These are phyloP conservation scores for Dothistroma pini DNA, from an alignment of 2,329 filamentous ascomycete genomes.

Conservation along the genomic window DNA sequence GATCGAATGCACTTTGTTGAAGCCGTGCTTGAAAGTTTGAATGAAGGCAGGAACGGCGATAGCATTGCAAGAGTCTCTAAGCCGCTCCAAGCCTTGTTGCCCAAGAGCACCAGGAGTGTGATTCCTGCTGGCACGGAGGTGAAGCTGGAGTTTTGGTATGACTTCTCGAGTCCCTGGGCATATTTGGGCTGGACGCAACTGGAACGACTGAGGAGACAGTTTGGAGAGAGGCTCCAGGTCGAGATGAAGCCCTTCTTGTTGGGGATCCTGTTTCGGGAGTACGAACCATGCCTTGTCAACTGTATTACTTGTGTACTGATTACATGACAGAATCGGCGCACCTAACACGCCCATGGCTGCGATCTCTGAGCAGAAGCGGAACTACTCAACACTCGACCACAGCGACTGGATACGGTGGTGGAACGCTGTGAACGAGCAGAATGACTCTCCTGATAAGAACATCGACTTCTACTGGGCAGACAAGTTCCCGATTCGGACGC, in stretches of 20 bases:
- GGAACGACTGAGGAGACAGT: constrained; percentile 14
- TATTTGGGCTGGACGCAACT: constrained; percentile 26
- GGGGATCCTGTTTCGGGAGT: constrained; percentile 24
- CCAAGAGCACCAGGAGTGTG: neutral
- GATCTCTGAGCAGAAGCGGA: constrained; percentile 22
- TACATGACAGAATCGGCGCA: constrained; percentile 17
- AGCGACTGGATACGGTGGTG: constrained; percentile 25
- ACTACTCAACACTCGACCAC: constrained; percentile 21
- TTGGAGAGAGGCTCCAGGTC: constrained; percentile 17
- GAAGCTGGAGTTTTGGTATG: constrained; percentile 26
- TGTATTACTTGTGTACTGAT: neutral
- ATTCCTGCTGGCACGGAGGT: constrained; percentile 16
- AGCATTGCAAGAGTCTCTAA: constrained; percentile 9
- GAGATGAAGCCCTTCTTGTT: constrained; percentile 26
- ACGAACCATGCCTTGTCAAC: neutral
- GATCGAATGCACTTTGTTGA: constrained; percentile 26
- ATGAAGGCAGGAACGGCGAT: constrained; percentile 14
- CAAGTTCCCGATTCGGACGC: constrained; percentile 23
- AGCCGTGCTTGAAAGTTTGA: constrained; percentile 17
- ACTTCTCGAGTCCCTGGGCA: constrained; percentile 24
- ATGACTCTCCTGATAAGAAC: constrained; percentile 16
- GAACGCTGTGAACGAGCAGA: constrained; percentile 24
- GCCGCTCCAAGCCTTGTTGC: constrained; percentile 11
- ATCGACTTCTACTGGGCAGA: constrained; percentile 26
- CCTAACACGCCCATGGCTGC: constrained; percentile 20